A percentile compares a stretch with the other conserved stretches of the same genome.
These are phyloP conservation scores for Phytophthora pseudosyringae DNA, from an alignment of 352 stramenopile species.

Conservation along the genomic window DNA sequence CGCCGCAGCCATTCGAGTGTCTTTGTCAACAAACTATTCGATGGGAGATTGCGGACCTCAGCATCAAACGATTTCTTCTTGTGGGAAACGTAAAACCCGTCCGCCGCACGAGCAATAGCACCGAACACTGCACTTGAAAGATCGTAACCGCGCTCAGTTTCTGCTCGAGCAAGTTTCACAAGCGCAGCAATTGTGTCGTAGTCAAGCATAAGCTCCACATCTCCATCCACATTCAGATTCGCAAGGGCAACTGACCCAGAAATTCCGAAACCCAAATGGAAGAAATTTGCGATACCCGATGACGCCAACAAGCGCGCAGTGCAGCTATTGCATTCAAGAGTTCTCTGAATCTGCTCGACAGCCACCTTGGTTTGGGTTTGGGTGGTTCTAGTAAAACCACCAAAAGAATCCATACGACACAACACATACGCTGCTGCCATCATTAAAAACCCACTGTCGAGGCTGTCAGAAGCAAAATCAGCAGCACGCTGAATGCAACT, in stretches of 20 bases:
- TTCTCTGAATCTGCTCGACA: slow-evolving; percentile 23
- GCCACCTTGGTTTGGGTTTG: slow-evolving; percentile 31
- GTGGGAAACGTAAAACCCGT: slow-evolving; percentile 47
- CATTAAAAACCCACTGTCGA: slow-evolving; percentile 35
- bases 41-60: slow-evolving; percentile 43
- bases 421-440: slow-evolving; percentile 38
- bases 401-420: slow-evolving; percentile 28
- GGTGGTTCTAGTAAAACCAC: slow-evolving; percentile 21
- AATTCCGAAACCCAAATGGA: slow-evolving; percentile 32
- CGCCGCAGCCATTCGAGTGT: slow-evolving; percentile 41
- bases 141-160: not conserved
- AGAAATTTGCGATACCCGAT: slow-evolving; percentile 37
- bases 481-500: slow-evolving; percentile 38
- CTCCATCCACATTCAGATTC: not conserved
- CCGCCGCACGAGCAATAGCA: slow-evolving; percentile 37
- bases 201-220: slow-evolving; percentile 33
- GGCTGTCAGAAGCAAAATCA: not conserved
- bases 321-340: slow-evolving; percentile 13
- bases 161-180: slow-evolving; percentile 28
- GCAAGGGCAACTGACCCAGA: slow-evolving; percentile 7
- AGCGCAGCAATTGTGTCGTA: slow-evolving; percentile 24
- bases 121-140: slow-evolving; percentile 30
- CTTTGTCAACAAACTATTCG: slow-evolving; percentile 39
- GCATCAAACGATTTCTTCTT: slow-evolving; percentile 62
- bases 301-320: slow-evolving; percentile 22